Conservation (phyloP, 768 basidiomycete species). For the Lanmaoa pseudosensibilis region DNA sequence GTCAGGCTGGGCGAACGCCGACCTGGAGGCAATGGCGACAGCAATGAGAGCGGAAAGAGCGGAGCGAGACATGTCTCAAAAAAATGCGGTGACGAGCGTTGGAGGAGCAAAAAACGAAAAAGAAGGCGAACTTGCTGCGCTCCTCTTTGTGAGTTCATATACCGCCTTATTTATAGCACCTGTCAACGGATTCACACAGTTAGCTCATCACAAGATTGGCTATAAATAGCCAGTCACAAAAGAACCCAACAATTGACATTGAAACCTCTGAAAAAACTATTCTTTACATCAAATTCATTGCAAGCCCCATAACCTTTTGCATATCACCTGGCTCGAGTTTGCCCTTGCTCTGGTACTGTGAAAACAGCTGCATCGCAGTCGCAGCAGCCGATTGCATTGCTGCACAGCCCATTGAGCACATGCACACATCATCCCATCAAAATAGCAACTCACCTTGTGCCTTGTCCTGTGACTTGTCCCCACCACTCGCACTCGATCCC, state of each 20-base stretch:
- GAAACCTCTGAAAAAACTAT: too few species aligned
- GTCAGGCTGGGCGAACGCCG: constrained; percentile 31
- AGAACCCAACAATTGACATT: neutral
- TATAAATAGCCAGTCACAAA: neutral
- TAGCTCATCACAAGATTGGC: neutral
- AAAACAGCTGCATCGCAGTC: constrained; percentile 30
- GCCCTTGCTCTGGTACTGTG: constrained; percentile 25
- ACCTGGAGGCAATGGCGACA: constrained; percentile 31
- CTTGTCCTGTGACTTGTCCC: constrained; percentile 20
- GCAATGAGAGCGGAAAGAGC: constrained; percentile 43
- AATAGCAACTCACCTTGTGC: constrained; percentile 23
- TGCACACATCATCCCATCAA: neutral
- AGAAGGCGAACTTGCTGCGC: neutral
- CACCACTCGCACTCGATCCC: constrained; percentile 12
- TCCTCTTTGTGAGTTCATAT: constrained; percentile 2
- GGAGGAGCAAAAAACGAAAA: neutral
- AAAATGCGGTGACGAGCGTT: neutral
- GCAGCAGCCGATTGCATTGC: constrained; percentile 35
- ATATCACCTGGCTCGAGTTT: constrained; percentile 33
- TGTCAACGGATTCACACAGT: constrained; percentile 4
- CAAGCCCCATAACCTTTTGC: constrained; percentile 26
- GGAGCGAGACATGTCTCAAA: constrained; percentile 47
- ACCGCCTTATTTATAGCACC: constrained; percentile 7
- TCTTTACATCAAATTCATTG: constrained; percentile 26
- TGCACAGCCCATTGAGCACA: constrained; percentile 1